Evolutionary conservation across 2,329 filamentous ascomycete genomes (phyloP), one percentile per base, ranked within the genome.

Genomic region (Escovopsis sp.): DNA sequence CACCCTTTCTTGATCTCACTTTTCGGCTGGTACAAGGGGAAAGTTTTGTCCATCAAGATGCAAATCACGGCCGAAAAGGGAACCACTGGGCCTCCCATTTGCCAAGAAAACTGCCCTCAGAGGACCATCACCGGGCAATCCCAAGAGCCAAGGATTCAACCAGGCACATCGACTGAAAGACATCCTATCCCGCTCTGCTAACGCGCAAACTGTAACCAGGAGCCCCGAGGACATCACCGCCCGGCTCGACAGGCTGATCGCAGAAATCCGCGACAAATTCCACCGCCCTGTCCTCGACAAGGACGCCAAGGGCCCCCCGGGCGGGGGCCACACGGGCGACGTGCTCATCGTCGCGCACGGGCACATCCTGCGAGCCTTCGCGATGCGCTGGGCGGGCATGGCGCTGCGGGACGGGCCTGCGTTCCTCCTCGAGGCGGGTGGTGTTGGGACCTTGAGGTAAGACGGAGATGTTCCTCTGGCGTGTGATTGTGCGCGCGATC

Each of bases 351-450:
- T 94, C 5, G 87, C 84, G 16, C 87, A 94, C 52, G 87, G 87
- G 0, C 87, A 94, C 59, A 88, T 94, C 38, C 61, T 94, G 35
- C 68, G 87, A 13, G 83, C 84, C 0, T 85, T 94, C 54, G 86
- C 87, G 6, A 83, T 88, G 65, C 69, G 86, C 23, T 94, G 87
- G 87, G 70, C 77, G 0, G 73, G 75, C 0, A 80, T 80, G 60
- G 65, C 72, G 11, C 62, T 94, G 39, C 70, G 73, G 36, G 77
- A 85, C 34, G 85, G 80, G 7, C 80, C 84, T 27, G 72, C 76
- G 5, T 75, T 94, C 52, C 65, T 94, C 41, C 61, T 94, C n/a
- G 87, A 94, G 54, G 81, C 84, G 5, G 84, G 84, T n/a, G 84
- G 82, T 45, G 76, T 90, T 1, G 83, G 81, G 0, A 82, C 80